phyloP scores from a whole-genome alignment of 257 asterid genomes.

The Primulina tabacum region DNA sequence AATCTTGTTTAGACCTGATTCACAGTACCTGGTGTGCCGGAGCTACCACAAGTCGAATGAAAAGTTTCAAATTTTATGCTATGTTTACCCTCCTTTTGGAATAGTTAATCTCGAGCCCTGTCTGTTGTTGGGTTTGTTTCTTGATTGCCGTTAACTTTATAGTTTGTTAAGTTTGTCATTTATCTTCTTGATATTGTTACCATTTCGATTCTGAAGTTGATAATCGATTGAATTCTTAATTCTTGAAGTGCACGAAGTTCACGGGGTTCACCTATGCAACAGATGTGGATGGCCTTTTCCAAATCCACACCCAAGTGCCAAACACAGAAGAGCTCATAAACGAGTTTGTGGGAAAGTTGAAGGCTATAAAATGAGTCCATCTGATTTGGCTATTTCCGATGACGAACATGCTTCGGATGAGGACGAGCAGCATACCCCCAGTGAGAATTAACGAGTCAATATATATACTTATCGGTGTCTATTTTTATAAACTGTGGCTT shows the following conservation, averaged over 20 bases:
- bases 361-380: slow-evolving; percentile 48
- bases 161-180: slow-evolving; percentile 14
- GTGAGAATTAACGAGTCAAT: slow-evolving; percentile 37
- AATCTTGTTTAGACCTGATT: neutral
- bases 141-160: slow-evolving; percentile 6
- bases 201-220: slow-evolving; percentile 1
- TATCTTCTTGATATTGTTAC: slow-evolving; percentile 6
- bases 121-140: slow-evolving; percentile 13
- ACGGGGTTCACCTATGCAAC: slow-evolving; percentile 61
- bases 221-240: slow-evolving; percentile 17
- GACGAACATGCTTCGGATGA: slow-evolving; percentile 64
- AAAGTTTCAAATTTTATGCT: too few species aligned
- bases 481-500: slow-evolving; percentile 1
- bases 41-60: neutral
- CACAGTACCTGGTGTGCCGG: neutral
- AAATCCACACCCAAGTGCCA: slow-evolving; percentile 86
- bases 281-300: slow-evolving; percentile 97
- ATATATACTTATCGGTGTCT: slow-evolving; percentile 13
- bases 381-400: slow-evolving; percentile 44
- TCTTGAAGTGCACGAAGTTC: slow-evolving; percentile 57
- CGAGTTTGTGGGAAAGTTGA: slow-evolving; percentile 76
- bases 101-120: neutral
- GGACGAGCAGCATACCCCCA: slow-evolving; percentile 47
- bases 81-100: neutral
- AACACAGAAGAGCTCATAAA: slow-evolving; percentile 84